Conservation (phyloP, 2,329 filamentous ascomycete species). For the Penicillium brevicompactum region DNA sequence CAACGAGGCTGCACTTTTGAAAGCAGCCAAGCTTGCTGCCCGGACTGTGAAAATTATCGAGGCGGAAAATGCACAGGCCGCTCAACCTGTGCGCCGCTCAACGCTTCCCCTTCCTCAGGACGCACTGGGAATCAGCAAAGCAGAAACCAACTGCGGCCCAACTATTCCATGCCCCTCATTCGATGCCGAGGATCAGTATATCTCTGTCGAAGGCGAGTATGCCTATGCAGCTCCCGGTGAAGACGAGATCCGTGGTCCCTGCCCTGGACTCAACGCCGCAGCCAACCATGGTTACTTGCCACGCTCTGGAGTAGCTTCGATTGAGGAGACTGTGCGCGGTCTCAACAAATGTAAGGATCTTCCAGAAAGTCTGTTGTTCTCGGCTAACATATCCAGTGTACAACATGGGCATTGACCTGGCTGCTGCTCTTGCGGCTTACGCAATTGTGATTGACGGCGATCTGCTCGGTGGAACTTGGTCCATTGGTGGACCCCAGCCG, state of each 20-base stretch:
- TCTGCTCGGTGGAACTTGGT: slow-evolving; percentile 8
- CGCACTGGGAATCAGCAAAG: slow-evolving; percentile 5
- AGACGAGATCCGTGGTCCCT: slow-evolving; percentile 9
- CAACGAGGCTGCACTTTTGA: not conserved
- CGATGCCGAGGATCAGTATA: slow-evolving; percentile 4
- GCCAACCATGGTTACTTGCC: slow-evolving; percentile 11
- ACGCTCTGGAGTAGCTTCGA: slow-evolving; percentile 6
- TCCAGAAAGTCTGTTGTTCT: not conserved
- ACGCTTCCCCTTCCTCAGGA: slow-evolving; percentile 4
- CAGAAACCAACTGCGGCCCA: slow-evolving; percentile 10
- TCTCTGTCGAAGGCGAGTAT: slow-evolving; percentile 7
- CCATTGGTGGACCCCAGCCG: slow-evolving; percentile 7
- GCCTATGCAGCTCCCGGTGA: slow-evolving; percentile 5
- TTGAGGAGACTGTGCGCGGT: slow-evolving; percentile 7
- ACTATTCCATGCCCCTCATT: slow-evolving; percentile 3
- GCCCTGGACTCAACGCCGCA: slow-evolving; percentile 9
- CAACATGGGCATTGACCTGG: slow-evolving; percentile 8
- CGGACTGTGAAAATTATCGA: slow-evolving; percentile 6
- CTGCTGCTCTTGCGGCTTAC: slow-evolving; percentile 6
- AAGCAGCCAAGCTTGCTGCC: slow-evolving; percentile 2
- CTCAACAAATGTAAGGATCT: slow-evolving; percentile 5
- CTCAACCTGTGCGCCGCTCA: not conserved
- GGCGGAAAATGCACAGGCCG: not conserved
- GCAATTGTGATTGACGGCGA: slow-evolving; percentile 8
- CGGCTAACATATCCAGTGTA: not conserved